Evolutionary conservation across 345 rosid species (phyloP).

Genomic region (Arabidopsis arenosa): DNA sequence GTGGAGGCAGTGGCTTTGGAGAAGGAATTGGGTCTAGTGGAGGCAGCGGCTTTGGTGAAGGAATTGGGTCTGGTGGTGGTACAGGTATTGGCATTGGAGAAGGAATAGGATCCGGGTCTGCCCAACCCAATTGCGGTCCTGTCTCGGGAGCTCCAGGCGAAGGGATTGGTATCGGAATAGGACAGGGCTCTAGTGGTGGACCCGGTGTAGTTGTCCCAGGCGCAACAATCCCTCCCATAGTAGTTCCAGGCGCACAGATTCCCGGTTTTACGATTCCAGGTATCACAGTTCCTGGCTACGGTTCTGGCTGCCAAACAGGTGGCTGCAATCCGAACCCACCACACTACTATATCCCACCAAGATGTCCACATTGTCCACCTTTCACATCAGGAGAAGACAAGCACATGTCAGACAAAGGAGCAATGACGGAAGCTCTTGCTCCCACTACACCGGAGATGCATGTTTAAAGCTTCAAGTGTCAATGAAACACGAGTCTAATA

Average conservation of each 20-base stretch:
- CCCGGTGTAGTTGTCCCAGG: constrained; percentile 38
- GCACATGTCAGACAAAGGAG: constrained; percentile 28
- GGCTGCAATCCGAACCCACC: constrained; percentile 38
- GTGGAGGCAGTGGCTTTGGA: constrained; percentile 38
- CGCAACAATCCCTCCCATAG: constrained; percentile 36
- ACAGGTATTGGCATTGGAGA: constrained; percentile 43
- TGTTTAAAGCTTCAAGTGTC: constrained; percentile 36
- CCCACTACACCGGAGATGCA: constrained; percentile 36
- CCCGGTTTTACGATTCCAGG: constrained; percentile 47
- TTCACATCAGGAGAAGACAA: constrained; percentile 27
- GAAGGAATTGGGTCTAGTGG: constrained; percentile 42
- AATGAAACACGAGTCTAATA: constrained; percentile 28
- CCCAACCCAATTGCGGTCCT: constrained; percentile 43
- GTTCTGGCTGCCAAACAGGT: constrained; percentile 41
- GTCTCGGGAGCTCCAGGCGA: constrained; percentile 30
- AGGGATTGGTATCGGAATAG: constrained; percentile 36
- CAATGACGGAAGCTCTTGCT: constrained; percentile 41
- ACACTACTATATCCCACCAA: constrained; percentile 37
- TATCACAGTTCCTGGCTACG: constrained; percentile 38
- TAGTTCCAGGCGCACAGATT: constrained; percentile 43
- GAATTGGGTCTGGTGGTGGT: constrained; percentile 35
- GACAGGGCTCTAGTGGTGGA: constrained; percentile 26
- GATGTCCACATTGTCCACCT: constrained; percentile 35
- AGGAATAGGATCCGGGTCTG: constrained; percentile 44
- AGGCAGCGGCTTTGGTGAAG: constrained; percentile 31